These are phyloP conservation scores for Penicillium atrosanguineum DNA, from an alignment of 495 filamentous ascomycete species.

Conservation along the genomic window DNA sequence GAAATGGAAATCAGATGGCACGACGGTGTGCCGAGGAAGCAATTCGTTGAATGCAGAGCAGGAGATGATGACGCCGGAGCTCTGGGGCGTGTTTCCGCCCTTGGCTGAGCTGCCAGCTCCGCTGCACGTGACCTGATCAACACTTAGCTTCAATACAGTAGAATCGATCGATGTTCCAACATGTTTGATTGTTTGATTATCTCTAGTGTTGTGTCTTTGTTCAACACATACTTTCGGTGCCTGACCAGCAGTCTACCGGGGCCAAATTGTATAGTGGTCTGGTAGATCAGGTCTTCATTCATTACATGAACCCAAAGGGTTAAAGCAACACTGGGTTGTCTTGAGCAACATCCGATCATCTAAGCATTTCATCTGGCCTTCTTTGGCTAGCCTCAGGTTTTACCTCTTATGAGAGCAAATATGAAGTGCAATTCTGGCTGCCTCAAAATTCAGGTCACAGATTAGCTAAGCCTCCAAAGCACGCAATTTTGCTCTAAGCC, in stretches of 20 bases:
- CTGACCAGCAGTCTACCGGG: background rate
- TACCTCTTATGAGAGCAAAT: background rate
- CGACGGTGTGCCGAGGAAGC: background rate
- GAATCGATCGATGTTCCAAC: background rate
- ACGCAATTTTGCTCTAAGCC: slow-evolving; percentile 24
- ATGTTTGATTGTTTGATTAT: background rate
- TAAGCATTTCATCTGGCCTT: background rate
- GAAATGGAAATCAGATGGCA: background rate
- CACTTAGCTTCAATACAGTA: background rate
- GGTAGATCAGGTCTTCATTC: background rate
- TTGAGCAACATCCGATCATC: background rate
- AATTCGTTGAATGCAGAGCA: slow-evolving; percentile 11
- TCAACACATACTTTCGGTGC: background rate
- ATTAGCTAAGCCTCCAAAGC: slow-evolving; percentile 19
- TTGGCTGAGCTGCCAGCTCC: slow-evolving; percentile 27
- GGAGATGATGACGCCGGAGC: slow-evolving; percentile 31
- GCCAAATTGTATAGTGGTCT: background rate
- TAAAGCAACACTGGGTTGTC: background rate
- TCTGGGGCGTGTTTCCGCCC: slow-evolving; percentile 20
- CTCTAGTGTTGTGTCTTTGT: background rate
- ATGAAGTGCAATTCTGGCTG: background rate
- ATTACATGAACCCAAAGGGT: background rate
- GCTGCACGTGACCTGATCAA: slow-evolving; percentile 14
- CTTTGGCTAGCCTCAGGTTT: background rate
- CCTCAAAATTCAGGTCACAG: background rate